Evolutionary conservation across 2,329 filamentous ascomycete genomes (phyloP).

Genomic region (Cryphonectria naterciae): DNA sequence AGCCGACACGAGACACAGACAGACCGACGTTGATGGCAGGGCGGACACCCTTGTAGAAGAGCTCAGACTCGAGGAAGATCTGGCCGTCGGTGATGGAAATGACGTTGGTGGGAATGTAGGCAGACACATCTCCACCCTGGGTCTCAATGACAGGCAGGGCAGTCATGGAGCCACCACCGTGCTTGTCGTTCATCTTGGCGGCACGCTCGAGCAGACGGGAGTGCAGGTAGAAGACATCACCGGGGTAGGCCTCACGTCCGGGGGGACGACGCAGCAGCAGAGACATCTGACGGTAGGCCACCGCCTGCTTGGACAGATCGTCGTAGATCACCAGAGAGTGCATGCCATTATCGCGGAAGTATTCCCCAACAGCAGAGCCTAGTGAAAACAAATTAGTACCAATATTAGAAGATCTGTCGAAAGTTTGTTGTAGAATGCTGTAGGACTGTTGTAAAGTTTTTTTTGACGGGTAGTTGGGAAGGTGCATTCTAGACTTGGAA

Average conservation of each 20-base stretch:
- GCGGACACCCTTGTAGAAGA: constrained; percentile 99
- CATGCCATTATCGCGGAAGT: constrained; percentile 81
- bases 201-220: constrained; percentile 99
- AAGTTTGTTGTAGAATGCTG: too few relatives aligned
- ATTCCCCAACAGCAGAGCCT: constrained; percentile 58
- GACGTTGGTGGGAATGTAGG: constrained; percentile 99
- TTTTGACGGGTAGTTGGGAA: too few relatives aligned
- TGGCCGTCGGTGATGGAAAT: constrained; percentile 99
- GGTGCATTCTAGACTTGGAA: not conserved
- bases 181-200: constrained; percentile 97
- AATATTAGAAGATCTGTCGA: too few relatives aligned
- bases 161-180: constrained; percentile 94
- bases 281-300: constrained; percentile 84
- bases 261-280: constrained; percentile 96
- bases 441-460: too few relatives aligned
- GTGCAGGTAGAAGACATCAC: constrained; percentile 99
- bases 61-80: constrained; percentile 98
- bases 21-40: constrained; percentile 99
- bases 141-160: constrained; percentile 98
- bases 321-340: constrained; percentile 92
- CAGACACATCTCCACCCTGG: constrained; percentile 99
- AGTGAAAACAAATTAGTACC: not conserved
- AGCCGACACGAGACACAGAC: constrained; percentile 99
- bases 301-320: constrained; percentile 94
- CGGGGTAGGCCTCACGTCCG: constrained; percentile 98